A percentile compares a stretch with the other conserved stretches of the same genome.
Conservation (phyloP, 768 basidiomycete genomes). For the Lactarius psammicola region DNA sequence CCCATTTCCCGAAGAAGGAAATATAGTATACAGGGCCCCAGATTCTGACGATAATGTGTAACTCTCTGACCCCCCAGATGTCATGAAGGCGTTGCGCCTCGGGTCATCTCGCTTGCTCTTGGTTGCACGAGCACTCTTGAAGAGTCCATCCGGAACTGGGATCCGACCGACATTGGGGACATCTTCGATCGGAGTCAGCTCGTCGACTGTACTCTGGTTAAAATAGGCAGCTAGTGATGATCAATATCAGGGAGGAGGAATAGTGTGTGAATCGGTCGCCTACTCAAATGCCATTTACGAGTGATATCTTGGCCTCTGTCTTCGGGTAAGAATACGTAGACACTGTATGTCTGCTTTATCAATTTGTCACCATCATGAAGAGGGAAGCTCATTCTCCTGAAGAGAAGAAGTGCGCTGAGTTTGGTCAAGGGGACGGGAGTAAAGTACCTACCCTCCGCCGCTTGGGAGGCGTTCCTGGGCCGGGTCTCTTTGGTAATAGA, state of each 20-base stretch:
- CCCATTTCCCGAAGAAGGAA: conserved; percentile 26
- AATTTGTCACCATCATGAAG: conserved; percentile 42
- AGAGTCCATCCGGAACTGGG: conserved; percentile 62
- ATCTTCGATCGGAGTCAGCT: conserved; percentile 69
- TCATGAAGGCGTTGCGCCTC: conserved; percentile 12
- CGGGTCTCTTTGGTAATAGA: conserved; percentile 62
- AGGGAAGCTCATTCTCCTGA: conserved; percentile 42
- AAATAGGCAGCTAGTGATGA: conserved; percentile 69
- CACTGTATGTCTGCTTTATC: conserved; percentile 84
- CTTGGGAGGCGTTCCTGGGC: conserved; percentile 31
- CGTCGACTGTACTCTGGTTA: conserved; percentile 70
- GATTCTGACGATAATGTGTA: conserved; percentile 18
- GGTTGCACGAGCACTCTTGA: conserved; percentile 46
- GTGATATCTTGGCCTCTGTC: conserved; percentile 32
- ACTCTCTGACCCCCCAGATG: conserved; percentile 18
- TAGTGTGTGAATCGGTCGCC: conserved; percentile 32
- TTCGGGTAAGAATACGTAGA: conserved; percentile 56
- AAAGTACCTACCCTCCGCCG: conserved; percentile 25
- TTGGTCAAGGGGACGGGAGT: neutral
- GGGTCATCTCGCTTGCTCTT: conserved; percentile 27
- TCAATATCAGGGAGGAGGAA: conserved; percentile 22
- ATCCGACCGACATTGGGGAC: conserved; percentile 57
- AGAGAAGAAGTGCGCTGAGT: conserved; percentile 3
- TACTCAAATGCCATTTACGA: conserved; percentile 84
- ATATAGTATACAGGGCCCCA: conserved; percentile 28